These are phyloP conservation scores for Penicillium sp. DNA, from an alignment of 2,329 filamentous ascomycete genomes.

Conservation along the genomic window DNA sequence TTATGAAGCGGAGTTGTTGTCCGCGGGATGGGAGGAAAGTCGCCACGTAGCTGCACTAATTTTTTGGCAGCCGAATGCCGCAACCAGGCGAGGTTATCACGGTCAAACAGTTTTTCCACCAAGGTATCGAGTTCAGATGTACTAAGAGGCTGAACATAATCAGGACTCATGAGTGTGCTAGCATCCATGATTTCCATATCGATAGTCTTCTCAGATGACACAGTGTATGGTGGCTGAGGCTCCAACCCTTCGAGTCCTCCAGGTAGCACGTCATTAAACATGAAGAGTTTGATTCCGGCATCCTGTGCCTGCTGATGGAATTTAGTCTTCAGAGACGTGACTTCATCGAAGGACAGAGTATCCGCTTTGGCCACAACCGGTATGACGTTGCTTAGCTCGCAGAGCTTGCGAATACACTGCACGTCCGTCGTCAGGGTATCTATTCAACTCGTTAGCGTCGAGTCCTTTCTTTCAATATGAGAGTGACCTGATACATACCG, in stretches of 20 bases:
- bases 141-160: constrained; percentile 79
- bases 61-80: constrained; percentile 82
- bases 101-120: constrained; percentile 73
- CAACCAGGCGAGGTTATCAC: constrained; percentile 75
- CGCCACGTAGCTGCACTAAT: constrained; percentile 68
- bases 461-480: neutral
- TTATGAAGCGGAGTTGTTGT: constrained; percentile 12
- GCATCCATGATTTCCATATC: constrained; percentile 88
- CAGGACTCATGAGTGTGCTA: constrained; percentile 86
- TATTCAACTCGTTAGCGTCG: constrained; percentile 30
- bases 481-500: constrained; percentile 52
- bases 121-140: constrained; percentile 71
- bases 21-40: constrained; percentile 21
- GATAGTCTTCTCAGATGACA: constrained; percentile 71
- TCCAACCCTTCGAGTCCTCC: constrained; percentile 24
- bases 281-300: constrained; percentile 64
- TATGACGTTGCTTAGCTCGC: constrained; percentile 77
- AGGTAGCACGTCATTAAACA: constrained; percentile 54
- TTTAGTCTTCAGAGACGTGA: constrained; percentile 59
- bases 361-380: constrained; percentile 80
- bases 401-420: constrained; percentile 69
- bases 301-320: constrained; percentile 34
- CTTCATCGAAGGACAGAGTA: constrained; percentile 59
- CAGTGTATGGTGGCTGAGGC: constrained; percentile 62
- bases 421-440: constrained; percentile 65